Base-by-base conservation (phyloP, 2,329 filamentous ascomycete genomes). In the Acephala macrosclerotiorum region DNA sequence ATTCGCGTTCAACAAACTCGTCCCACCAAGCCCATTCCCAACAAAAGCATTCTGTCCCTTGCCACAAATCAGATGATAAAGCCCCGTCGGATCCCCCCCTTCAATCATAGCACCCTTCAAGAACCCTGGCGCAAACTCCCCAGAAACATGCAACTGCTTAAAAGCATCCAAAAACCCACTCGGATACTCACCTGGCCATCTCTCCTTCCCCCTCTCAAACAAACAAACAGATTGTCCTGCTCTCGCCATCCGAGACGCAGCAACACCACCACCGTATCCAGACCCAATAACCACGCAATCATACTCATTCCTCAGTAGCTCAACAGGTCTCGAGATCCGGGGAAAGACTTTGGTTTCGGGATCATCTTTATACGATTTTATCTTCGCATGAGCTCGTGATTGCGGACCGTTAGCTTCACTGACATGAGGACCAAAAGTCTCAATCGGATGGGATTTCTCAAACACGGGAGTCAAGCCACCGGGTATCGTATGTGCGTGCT, bases 241-340 rank as follows among this genome's bases (percentile, higher is more conserved):
- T 61, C 89, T 82, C 2, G 88, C 85, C 83, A 91, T 87, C 12
- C 88, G 82, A 25, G 87, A 86, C 0, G 89, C 89, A 2, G 89
- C 89, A 22, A 91, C 85, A 26, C 84, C 86, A 45, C 87, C 89
- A 26, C 89, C 89, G 75, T 91, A 92, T 0, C 89, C 89, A 11
- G 88, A 90, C 1, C 89, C 89, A 64, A 91, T 86, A 35, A 91
- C 87, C 12, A 92, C 83, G 45, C 85, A 85, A 76, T 91, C 89
- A 70, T 92, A 91, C 7, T 79, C 78, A 63, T 79, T 78, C 29
- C 83, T 81, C 74, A 90, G 83, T 29, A 88, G 77, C 72, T 88
- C 84, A 14, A 89, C 81, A 0, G 85, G 82, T 65, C 81, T 84
- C 25, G 85, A 86, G 65, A 89, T 83, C 1, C 86, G 81, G 1